A percentile compares a stretch with the other conserved stretches of the same genome.
These are phyloP conservation scores for Sporothrix curviconia DNA, from an alignment of 2,329 filamentous ascomycete species.

Conservation along the genomic window DNA sequence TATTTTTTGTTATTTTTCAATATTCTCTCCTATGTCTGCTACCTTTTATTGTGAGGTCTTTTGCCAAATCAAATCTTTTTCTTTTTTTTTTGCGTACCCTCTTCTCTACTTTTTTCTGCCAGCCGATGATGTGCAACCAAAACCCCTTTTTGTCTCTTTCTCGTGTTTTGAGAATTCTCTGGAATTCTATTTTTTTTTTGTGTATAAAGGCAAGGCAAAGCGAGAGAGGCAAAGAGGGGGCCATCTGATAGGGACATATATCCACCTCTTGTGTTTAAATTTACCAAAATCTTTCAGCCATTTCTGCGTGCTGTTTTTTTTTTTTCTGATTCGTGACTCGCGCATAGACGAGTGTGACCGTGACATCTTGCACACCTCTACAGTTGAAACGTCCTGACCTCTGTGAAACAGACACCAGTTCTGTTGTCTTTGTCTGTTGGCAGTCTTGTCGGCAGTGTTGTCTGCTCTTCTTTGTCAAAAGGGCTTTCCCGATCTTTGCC, in stretches of 20 bases:
- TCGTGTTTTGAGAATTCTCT: neutral
- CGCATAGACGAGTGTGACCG: neutral
- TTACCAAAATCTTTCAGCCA: neutral
- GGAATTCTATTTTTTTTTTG: neutral
- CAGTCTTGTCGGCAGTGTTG: no score
- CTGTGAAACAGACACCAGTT: no score
- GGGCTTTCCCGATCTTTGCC: no score
- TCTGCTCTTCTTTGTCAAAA: no score
- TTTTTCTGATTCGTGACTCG: neutral
- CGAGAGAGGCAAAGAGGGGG: neutral
- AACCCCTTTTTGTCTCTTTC: neutral
- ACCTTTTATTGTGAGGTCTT: neutral
- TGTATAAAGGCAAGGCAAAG: neutral
- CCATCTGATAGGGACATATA: slow-evolving; percentile 17
- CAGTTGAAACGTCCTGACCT: slow-evolving; percentile 3
- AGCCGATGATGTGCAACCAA: slow-evolving; percentile 12
- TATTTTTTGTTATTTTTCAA: neutral
- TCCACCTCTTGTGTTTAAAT: slow-evolving; percentile 8
- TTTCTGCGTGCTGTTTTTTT: neutral
- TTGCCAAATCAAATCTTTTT: neutral
- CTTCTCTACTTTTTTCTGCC: slow-evolving; percentile 1
- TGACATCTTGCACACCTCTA: neutral
- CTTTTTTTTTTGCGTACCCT: neutral
- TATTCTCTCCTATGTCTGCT: neutral
- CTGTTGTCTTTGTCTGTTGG: neutral